phyloP scores from a whole-genome alignment of 352 stramenopile species.

The Phytopythium kandeliae region DNA sequence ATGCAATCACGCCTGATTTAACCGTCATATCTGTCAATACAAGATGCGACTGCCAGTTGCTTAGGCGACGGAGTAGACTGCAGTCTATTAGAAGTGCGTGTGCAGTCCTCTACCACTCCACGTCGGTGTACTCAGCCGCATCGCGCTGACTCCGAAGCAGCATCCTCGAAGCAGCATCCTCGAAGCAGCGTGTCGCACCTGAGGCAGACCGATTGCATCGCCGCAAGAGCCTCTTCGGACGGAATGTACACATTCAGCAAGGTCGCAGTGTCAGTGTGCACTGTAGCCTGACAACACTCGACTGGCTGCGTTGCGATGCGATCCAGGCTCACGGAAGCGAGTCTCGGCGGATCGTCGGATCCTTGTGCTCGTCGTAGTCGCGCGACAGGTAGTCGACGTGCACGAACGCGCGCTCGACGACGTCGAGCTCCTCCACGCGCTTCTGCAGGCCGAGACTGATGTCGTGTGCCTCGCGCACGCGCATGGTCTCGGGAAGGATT shows the following conservation, averaged over 20 bases:
- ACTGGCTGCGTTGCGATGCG: no score
- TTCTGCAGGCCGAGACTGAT: slow-evolving; percentile 95
- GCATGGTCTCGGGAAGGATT: slow-evolving; percentile 85
- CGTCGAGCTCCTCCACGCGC: slow-evolving; percentile 93
- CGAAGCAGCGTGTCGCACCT: slow-evolving; percentile 53
- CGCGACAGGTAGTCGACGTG: slow-evolving; percentile 95
- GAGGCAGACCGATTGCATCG: slow-evolving; percentile 76
- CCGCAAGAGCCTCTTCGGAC: slow-evolving; percentile 37
- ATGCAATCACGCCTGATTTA: slow-evolving; percentile 74
- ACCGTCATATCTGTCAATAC: slow-evolving; percentile 65
- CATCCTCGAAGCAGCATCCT: slow-evolving; percentile 49
- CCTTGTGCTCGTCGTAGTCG: slow-evolving; percentile 89
- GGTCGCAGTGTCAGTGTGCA: slow-evolving; percentile 60
- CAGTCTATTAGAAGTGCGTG: slow-evolving; percentile 81
- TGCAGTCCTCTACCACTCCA: slow-evolving; percentile 77
- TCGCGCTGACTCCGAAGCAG: slow-evolving; percentile 45
- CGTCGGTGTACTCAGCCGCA: slow-evolving; percentile 60
- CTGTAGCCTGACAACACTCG: no score
- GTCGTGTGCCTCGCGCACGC: slow-evolving; percentile 93
- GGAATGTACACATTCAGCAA: slow-evolving; percentile 57
- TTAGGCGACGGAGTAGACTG: slow-evolving; percentile 47
- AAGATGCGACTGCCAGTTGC: slow-evolving; percentile 40
- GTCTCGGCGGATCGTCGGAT: slow-evolving; percentile 63
- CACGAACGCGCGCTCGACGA: slow-evolving; percentile 97
- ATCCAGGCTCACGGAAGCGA: slow-evolving; percentile 14